These are phyloP conservation scores for Fusarium palustre DNA, from an alignment of 2,329 filamentous ascomycete genomes.

Conservation along the genomic window DNA sequence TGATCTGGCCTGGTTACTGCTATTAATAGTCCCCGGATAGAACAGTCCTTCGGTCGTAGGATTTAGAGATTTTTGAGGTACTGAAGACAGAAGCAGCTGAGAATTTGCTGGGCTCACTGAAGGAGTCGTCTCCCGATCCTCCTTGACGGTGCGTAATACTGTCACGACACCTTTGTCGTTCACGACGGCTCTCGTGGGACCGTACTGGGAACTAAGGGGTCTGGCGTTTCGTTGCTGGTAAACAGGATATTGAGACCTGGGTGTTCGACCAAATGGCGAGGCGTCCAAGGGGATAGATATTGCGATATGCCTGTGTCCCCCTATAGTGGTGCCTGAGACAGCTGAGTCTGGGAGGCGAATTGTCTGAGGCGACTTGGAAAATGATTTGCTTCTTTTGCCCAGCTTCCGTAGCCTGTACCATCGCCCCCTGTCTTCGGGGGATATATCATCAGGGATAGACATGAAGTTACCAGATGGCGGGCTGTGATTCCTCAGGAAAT, in stretches of 20 bases:
- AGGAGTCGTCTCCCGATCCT: conserved; percentile 40
- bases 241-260: conserved; percentile 52
- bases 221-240: conserved; percentile 36
- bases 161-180: conserved; percentile 55
- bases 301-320: conserved; percentile 68
- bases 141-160: conserved; percentile 50
- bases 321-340: conserved; percentile 64
- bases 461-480: conserved; percentile 64
- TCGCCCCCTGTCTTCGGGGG: conserved; percentile 51
- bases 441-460: conserved; percentile 55
- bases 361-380: conserved; percentile 47
- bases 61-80: conserved; percentile 12
- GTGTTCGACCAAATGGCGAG: conserved; percentile 55
- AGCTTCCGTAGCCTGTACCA: conserved; percentile 60
- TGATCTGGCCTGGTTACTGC: conserved; percentile 26
- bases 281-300: conserved; percentile 69
- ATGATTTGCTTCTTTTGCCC: conserved; percentile 52
- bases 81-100: conserved; percentile 20
- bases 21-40: conserved; percentile 17
- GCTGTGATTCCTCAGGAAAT: conserved; percentile 63
- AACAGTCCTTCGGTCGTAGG: conserved; percentile 8
- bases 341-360: conserved; percentile 66
- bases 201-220: conserved; percentile 36
- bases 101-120: conserved; percentile 27
- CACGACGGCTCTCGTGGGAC: conserved; percentile 47